These are phyloP conservation scores for Malassezia globosa DNA, from an alignment of 1,284 basidiomycete genomes.

Conservation along the genomic window DNA sequence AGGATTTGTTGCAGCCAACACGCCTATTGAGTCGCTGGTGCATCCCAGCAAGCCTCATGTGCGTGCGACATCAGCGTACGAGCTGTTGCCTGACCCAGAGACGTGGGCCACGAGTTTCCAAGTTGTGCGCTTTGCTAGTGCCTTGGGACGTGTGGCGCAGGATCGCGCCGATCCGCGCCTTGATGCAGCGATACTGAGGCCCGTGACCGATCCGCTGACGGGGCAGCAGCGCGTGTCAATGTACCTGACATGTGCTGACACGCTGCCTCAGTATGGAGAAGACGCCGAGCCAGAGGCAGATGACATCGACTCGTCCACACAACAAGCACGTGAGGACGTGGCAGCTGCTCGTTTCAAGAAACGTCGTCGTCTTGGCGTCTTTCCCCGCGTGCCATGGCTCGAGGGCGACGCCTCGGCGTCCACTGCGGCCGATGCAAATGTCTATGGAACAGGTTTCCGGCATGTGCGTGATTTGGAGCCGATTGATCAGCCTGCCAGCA, in stretches of 20 bases:
- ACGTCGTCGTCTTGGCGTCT: constrained; percentile 32
- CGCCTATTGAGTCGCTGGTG: constrained; percentile 23
- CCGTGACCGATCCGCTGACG: constrained; percentile 24
- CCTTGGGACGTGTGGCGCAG: constrained; percentile 29
- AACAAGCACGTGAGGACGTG: constrained; percentile 7
- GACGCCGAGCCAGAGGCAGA: constrained; percentile 22
- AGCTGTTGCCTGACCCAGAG: constrained; percentile 42
- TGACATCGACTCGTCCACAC: constrained; percentile 1
- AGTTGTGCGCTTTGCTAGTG: constrained; percentile 41
- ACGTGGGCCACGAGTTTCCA: constrained; percentile 44
- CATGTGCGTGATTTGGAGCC: constrained; percentile 35
- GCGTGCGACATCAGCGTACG: constrained; percentile 34
- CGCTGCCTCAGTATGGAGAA: constrained; percentile 14
- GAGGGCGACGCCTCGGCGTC: constrained; percentile 3
- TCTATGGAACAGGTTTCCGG: constrained; percentile 30
- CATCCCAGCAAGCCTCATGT: constrained; percentile 41
- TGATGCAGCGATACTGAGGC: constrained; percentile 33
- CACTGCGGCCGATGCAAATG: constrained; percentile 16
- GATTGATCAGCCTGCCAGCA: constrained; percentile 22
- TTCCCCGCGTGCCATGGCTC: constrained; percentile 15
- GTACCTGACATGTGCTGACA: constrained; percentile 35
- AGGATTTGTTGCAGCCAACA: constrained; percentile 32
- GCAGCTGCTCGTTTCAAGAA: constrained; percentile 26
- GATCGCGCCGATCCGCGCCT: constrained; percentile 30
- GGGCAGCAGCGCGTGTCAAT: constrained; percentile 37